Percentiles rank a stretch among this genome's conserved stretches.
Evolutionary conservation across 2,329 filamentous ascomycete genomes (phyloP).

Genomic region (Pseudogymnoascus sp.): DNA sequence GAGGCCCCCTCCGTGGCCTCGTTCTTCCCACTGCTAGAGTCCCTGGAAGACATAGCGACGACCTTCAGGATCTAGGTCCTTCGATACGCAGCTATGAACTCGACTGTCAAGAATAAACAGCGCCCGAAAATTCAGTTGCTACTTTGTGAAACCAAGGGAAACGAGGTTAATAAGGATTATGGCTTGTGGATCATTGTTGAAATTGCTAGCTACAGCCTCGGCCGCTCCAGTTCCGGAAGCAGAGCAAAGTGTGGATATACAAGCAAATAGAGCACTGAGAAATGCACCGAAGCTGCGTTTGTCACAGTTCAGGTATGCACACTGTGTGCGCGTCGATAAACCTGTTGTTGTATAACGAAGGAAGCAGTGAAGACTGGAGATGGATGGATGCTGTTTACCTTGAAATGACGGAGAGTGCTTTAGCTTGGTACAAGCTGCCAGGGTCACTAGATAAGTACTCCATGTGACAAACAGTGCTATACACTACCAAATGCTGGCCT

Average conservation of each 20-base stretch:
- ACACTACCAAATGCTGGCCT: not conserved
- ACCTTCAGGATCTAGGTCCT: not conserved
- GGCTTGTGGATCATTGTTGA: not conserved
- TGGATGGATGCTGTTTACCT: conserved; percentile 7
- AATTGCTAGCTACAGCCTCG: conserved; percentile 1
- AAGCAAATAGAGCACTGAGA: not conserved
- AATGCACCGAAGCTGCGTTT: not conserved
- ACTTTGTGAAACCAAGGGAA: not conserved
- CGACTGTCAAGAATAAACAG: not conserved
- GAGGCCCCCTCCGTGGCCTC: not conserved
- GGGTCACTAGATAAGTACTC: not conserved
- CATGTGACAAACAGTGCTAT: not conserved
- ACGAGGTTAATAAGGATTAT: conserved; percentile 1
- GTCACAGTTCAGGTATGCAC: not conserved
- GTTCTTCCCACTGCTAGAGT: not conserved
- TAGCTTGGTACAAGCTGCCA: conserved; percentile 6
- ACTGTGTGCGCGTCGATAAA: not conserved
- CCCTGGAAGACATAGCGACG: not conserved
- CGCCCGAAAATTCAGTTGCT: not conserved
- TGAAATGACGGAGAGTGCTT: conserved; percentile 1
- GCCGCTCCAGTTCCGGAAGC: not conserved
- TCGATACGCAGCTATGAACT: not conserved
- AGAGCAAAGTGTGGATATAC: not conserved
- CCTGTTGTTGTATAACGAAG: conserved; percentile 6
- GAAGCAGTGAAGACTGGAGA: not conserved